These are phyloP conservation scores for Mayamaea pseudoterrestris DNA, from an alignment of 108 stramenopile genomes.

Conservation along the genomic window DNA sequence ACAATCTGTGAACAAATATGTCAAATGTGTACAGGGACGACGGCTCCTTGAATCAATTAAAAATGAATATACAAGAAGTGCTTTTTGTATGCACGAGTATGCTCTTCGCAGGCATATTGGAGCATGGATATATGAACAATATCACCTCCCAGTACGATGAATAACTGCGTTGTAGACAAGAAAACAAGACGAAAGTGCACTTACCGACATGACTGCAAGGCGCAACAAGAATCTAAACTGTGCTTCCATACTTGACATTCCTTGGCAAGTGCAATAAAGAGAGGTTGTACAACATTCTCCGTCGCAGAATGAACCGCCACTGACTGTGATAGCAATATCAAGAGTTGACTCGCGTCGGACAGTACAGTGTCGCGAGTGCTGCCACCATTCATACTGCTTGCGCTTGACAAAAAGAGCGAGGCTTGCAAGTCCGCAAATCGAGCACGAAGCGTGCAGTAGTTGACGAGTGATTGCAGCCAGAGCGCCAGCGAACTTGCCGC, in stretches of 20 bases:
- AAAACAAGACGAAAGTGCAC: too few species aligned
- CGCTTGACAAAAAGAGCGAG: not conserved
- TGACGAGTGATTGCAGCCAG: not conserved
- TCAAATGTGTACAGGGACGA: conserved; percentile 1
- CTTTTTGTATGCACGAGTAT: not conserved
- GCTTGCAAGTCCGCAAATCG: too few species aligned
- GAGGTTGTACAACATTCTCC: too few species aligned
- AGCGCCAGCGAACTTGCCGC: not conserved
- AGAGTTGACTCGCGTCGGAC: too few species aligned
- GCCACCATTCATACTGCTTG: not conserved
- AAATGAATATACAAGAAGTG: not conserved
- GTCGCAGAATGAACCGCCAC: too few species aligned
- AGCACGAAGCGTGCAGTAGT: too few species aligned
- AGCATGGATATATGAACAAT: not conserved
- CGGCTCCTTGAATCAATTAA: not conserved
- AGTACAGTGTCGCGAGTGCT: conserved; percentile 1
- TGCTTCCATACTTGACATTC: not conserved
- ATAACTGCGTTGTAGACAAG: too few species aligned
- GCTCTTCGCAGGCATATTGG: not conserved
- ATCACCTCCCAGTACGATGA: not conserved
- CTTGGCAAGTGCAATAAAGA: too few species aligned
- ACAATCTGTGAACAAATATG: not conserved
- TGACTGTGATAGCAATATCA: too few species aligned
- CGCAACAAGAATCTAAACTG: not conserved
- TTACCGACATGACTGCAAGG: not conserved